Base-by-base conservation (phyloP, 2,329 filamentous ascomycete species). In the Aspergillus glaucus region DNA sequence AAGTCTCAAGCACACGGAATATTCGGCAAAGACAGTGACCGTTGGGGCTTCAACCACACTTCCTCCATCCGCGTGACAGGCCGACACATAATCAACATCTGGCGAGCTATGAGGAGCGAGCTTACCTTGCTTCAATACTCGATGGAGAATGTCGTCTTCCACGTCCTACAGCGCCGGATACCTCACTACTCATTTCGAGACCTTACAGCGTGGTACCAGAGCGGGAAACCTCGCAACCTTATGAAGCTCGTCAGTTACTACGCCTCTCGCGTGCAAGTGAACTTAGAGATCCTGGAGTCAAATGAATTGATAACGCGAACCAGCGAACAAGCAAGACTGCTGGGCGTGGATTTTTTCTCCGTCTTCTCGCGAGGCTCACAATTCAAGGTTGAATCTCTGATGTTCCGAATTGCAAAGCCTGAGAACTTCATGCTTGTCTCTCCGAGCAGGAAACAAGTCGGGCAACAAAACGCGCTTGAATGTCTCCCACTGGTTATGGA, bases 341-440 rank as follows among this genome's bases (percentile, higher is more conserved):
- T 98, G 3, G 93, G 93, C 0, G 87, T 97, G 0, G 93, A 98
- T 69, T 98, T 98, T 72, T 95, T 92, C 66, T 95, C 91, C 0
- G 93, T 98, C 47, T 93, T 96, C 62, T 92, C 88, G 5, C 81
- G 93, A 47, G 93, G 93, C 14, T 97, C 91, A 0, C 93, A 98
- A 64, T 97, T 94, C 79, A 98, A 98, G 67, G 93, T 98, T 37
- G 93, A 98, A 70, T 96, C 92, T 1, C 84, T 96, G 59, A 97
- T 98, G 93, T 96, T 97, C 62, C 84, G 93, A 40, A 96, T 98
- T 58, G 92, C 93, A 40, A 98, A 98, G 65, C 91, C 93, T 0
- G 93, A 98, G 66, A 95, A 93, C 59, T 94, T 93, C 60, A 75
- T 97, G 6, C 77, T 98, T 1, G 81, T 95, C 1, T 97, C 91